Conservation (phyloP, 2,329 filamentous ascomycete genomes). For the Pseudocercospora vitis region DNA sequence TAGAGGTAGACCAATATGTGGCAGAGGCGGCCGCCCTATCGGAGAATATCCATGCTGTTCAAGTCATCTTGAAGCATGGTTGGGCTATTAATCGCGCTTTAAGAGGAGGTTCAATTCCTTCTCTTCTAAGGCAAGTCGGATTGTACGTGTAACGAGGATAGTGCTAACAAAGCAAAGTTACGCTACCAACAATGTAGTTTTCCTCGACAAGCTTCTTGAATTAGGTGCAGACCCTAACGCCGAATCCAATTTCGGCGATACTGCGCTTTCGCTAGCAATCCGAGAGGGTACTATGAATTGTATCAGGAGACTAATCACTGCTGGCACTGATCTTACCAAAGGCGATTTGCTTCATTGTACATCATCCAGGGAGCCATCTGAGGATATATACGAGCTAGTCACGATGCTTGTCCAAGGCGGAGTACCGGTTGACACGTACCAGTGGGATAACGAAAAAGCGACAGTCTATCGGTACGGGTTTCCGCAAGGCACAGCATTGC, state of each 20-base stretch:
- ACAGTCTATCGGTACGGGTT: slow-evolving; percentile 1
- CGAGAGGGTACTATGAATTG: slow-evolving; percentile 7
- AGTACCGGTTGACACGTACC: slow-evolving; percentile 5
- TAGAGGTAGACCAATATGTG: too few species aligned
- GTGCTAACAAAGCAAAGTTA: too few species aligned
- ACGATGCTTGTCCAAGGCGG: neutral
- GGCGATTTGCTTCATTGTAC: slow-evolving; percentile 6
- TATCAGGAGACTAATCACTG: neutral
- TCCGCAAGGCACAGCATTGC: slow-evolving; percentile 5
- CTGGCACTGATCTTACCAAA: neutral
- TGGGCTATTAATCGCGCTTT: slow-evolving; percentile 5
- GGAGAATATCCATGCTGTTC: too few species aligned
- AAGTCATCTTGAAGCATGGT: too few species aligned
- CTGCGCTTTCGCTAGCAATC: slow-evolving; percentile 8
- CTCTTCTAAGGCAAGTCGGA: slow-evolving; percentile 10
- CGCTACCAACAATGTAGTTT: neutral
- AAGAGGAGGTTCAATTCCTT: slow-evolving; percentile 6
- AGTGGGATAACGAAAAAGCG: neutral
- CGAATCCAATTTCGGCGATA: neutral
- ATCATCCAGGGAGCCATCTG: neutral
- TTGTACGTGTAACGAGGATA: too few species aligned
- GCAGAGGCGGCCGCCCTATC: too few species aligned
- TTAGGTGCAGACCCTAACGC: slow-evolving; percentile 7
- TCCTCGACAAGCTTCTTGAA: neutral
- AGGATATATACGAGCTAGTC: neutral